Evolutionary conservation across 176 grass and related monocot genomes (phyloP), one percentile per base, ranked within the genome.

Genomic region (Carex parvula): DNA sequence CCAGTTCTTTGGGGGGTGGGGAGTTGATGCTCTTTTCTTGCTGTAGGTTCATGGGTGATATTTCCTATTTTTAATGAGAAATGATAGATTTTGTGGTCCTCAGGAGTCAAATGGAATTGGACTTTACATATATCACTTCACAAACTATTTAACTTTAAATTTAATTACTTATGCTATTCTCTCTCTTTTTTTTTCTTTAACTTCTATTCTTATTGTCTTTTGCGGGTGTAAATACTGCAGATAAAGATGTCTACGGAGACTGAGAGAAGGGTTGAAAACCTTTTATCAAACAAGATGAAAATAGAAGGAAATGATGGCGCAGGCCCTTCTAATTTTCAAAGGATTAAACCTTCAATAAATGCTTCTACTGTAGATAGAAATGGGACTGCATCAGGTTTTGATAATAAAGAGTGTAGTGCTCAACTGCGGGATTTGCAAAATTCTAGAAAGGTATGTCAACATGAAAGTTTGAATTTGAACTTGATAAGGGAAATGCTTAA

Each of bases 241-340:
- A 98, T 98, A 87, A 98, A 88, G 83, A 94, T 98, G 95, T 98
- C 95, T 35, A 91, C 90, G 60, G 91, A 93, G 80, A 98, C 91
- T 86, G 95, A 94, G 88, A 95, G 88, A 83, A 88, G 89, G 82
- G 91, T 98, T 39, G 91, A 95, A 88, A 86, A 88, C 42, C 89
- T 95, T 60, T 86, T 98, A 56, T 86, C 88, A 75, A 77, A 77
- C 17, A 90, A 74, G 79, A 88, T 88, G 84, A 94, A 89, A 60
- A 72, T 67, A n/a, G 81, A 84, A 26, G 75, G 48, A 73, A 91
- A 57, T 60, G 71, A 89, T 90, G 85, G 86, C 79, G 83, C 91
- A 60, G 86, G 88, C 83, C 70, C 89, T 81, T 93, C 86, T 60
- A 86, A 79, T 60, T 16, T 35, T 73, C 56, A 26, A 37, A 92